Conservation (phyloP, 192 early-diverging fungal genomes). For the Podila epigama region DNA sequence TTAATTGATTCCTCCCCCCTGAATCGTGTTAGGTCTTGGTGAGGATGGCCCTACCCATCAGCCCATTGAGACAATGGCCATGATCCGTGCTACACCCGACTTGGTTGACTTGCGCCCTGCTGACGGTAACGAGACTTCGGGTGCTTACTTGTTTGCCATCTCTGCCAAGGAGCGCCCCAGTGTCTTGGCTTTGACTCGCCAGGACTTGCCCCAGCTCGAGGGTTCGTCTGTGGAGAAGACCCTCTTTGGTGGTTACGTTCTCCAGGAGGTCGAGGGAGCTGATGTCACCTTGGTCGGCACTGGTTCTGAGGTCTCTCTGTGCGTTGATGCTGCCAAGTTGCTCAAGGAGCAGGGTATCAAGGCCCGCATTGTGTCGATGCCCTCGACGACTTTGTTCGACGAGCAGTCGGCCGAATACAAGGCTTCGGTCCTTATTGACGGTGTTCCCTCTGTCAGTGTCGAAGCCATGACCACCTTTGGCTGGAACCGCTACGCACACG, state of each 20-base stretch:
- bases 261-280: constrained; percentile 70
- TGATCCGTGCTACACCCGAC: constrained; percentile 93
- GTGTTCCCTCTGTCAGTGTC: constrained; percentile 85
- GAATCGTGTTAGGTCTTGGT: constrained; percentile 57
- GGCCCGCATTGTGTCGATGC: constrained; percentile 94
- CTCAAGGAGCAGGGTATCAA: constrained; percentile 66
- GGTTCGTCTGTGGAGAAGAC: constrained; percentile 84
- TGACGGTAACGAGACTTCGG: constrained; percentile 95
- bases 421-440: constrained; percentile 78
- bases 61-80: constrained; percentile 94
- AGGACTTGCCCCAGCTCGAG: constrained; percentile 93
- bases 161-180: constrained; percentile 78
- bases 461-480: constrained; percentile 91
- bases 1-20: not conserved
- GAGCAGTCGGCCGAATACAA: constrained; percentile 85
- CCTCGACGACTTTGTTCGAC: constrained; percentile 90
- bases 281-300: constrained; percentile 84
- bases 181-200: constrained; percentile 90
- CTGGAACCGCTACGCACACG: constrained; percentile 94
- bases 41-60: constrained; percentile 99
- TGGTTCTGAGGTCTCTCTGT: constrained; percentile 93
- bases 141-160: constrained; percentile 87
- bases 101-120: constrained; percentile 89
- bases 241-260: constrained; percentile 86
- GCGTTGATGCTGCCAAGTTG: constrained; percentile 88